These are phyloP conservation scores for Aspergillus luchuensis DNA, from an alignment of 2,329 filamentous ascomycete species.

Conservation along the genomic window DNA sequence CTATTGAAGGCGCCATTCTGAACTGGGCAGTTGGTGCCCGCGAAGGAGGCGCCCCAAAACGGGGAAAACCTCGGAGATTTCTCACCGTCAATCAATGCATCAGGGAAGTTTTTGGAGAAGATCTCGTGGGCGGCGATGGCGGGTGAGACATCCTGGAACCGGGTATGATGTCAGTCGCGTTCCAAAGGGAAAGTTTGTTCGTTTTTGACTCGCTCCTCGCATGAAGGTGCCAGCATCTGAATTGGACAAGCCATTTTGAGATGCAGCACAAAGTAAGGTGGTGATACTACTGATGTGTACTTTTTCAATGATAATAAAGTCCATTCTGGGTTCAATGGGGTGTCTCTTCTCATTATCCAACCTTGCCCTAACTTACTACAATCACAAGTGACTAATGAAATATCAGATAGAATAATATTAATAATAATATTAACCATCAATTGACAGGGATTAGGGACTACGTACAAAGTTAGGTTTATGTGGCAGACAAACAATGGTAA, in stretches of 20 bases:
- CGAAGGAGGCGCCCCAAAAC: not conserved
- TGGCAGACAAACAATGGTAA: too few species aligned
- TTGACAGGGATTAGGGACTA: too few species aligned
- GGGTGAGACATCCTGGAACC: constrained; percentile 18
- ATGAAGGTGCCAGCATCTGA: not conserved
- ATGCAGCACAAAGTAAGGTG: not conserved
- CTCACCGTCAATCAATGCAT: not conserved
- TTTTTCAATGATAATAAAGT: too few species aligned
- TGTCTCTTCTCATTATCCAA: too few species aligned
- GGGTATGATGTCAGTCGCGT: constrained; percentile 21
- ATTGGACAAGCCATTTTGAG: not conserved
- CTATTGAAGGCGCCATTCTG: constrained; percentile 22
- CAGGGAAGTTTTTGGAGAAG: too few species aligned
- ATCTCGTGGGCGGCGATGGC: constrained; percentile 16
- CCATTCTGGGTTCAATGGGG: not conserved
- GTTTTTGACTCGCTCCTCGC: not conserved
- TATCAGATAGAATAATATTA: too few species aligned
- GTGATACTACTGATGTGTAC: not conserved
- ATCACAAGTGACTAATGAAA: not conserved
- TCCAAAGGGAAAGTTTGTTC: constrained; percentile 9
- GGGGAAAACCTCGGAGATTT: constrained; percentile 24
- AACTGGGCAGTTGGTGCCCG: constrained; percentile 12
- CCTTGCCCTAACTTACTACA: not conserved
- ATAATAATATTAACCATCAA: too few species aligned
- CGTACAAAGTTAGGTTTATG: too few species aligned